A percentile compares a stretch with the other conserved stretches of the same genome.
phyloP scores from a whole-genome alignment of 1,284 basidiomycete genomes.

The Trichosporon asahii region DNA sequence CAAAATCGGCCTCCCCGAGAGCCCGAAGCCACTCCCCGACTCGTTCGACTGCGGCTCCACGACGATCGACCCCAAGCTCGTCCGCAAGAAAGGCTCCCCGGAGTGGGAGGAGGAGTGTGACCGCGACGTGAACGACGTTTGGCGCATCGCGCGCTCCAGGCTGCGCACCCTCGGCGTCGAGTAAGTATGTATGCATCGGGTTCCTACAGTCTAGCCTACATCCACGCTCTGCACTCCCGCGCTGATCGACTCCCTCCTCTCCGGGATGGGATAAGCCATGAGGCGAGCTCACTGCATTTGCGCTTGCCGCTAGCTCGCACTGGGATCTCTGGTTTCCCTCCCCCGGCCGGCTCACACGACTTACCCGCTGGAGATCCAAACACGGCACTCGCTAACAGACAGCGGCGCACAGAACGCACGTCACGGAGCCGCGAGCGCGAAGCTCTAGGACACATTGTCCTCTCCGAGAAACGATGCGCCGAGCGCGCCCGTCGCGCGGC shows the following conservation, averaged over 20 bases:
- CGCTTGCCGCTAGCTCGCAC: background rate
- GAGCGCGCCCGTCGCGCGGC: conserved; percentile 1
- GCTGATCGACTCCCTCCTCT: too few relatives aligned
- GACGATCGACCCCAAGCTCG: conserved; percentile 47
- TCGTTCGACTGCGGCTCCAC: conserved; percentile 17
- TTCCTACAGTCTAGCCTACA: background rate
- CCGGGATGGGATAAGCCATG: background rate
- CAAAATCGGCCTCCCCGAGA: conserved; percentile 53
- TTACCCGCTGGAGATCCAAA: background rate
- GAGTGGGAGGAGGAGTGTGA: conserved; percentile 64
- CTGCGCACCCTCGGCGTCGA: conserved; percentile 37
- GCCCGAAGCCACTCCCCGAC: conserved; percentile 35
- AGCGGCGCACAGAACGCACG: conserved; percentile 3
- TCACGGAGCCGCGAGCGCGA: conserved; percentile 17
- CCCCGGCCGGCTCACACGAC: conserved; percentile 12
- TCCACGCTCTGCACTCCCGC: too few relatives aligned
- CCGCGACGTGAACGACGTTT: conserved; percentile 70
- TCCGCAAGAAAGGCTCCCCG: conserved; percentile 28
- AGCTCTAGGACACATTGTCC: conserved; percentile 18
- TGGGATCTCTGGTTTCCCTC: conserved; percentile 21
- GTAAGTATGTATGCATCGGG: conserved; percentile 17
- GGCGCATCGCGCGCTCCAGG: conserved; percentile 68
- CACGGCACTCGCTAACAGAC: background rate
- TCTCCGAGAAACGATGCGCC: conserved; percentile 12
- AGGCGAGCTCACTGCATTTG: background rate